Evolutionary conservation across 2,329 filamentous ascomycete species (phyloP).

Genomic region (Chaetomiaceae sp.): DNA sequence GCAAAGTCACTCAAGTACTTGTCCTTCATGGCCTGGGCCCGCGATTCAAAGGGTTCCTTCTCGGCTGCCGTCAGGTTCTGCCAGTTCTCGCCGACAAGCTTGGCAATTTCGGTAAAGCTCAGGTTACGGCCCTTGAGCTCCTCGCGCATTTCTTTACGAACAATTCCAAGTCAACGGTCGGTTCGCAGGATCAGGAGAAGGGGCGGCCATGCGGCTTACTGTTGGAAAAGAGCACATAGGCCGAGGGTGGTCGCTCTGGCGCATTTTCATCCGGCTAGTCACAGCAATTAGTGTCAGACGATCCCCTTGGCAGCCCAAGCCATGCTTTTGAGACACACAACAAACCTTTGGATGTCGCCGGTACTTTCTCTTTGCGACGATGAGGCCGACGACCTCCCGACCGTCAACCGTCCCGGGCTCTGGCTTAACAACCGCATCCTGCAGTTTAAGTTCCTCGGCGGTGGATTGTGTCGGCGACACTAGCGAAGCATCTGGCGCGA

Average conservation of each 20-base stretch:
- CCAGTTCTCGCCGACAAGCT: constrained; percentile 78
- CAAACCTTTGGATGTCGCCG: constrained; percentile 69
- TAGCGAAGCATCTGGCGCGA: constrained; percentile 52
- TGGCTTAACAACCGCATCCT: constrained; percentile 49
- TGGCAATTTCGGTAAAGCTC: constrained; percentile 79
- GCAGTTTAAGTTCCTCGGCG: constrained; percentile 47
- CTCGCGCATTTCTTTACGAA: constrained; percentile 63
- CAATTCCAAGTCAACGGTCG: constrained; percentile 7
- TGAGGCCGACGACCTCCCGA: constrained; percentile 39
- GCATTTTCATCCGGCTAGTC: constrained; percentile 69
- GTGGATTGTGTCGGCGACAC: constrained; percentile 45
- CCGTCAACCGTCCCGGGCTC: constrained; percentile 43
- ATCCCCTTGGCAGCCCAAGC: background rate
- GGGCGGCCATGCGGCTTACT: constrained; percentile 47
- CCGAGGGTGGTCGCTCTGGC: constrained; percentile 73
- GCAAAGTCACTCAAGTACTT: constrained; percentile 68
- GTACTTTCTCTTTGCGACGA: constrained; percentile 66
- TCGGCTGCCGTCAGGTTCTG: constrained; percentile 63
- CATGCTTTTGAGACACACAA: background rate
- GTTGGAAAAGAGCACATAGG: constrained; percentile 83
- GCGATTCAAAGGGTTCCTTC: constrained; percentile 68
- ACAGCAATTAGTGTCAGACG: constrained; percentile 3
- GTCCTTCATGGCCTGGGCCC: constrained; percentile 70
- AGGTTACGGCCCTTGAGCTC: constrained; percentile 70
- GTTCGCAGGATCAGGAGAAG: no score